Conservation (phyloP, 2,329 filamentous ascomycete species). For the Colletotrichum destructivum region DNA sequence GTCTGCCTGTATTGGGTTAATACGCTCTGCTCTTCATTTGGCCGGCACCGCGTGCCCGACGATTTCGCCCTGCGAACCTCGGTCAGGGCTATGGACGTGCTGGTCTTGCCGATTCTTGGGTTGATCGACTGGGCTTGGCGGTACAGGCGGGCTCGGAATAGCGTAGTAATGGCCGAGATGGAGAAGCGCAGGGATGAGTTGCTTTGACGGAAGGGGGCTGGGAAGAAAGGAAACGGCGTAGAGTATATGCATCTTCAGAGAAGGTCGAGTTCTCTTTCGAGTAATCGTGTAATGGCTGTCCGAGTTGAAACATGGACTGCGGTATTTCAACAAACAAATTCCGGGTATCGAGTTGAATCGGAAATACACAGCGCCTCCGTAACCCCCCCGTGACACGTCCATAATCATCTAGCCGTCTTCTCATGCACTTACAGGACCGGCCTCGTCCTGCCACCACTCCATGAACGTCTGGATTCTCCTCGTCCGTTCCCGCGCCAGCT, state of each 20-base stretch:
- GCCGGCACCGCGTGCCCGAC: conserved; percentile 27
- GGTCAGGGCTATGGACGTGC: conserved; percentile 28
- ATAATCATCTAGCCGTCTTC: background rate
- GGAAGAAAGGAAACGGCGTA: background rate
- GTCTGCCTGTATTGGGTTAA: conserved; percentile 34
- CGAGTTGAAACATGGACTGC: conserved; percentile 26
- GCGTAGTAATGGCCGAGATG: background rate
- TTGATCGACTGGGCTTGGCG: conserved; percentile 38
- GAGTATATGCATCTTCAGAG: background rate
- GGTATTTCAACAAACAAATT: background rate
- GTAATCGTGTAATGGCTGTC: conserved; percentile 8
- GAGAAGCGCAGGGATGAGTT: background rate
- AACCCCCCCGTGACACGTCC: background rate
- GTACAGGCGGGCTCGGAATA: conserved; percentile 25
- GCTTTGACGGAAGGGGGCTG: background rate
- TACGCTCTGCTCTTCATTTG: conserved; percentile 33
- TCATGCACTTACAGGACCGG: conserved; percentile 23
- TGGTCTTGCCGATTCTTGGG: conserved; percentile 33
- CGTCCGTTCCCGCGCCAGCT: conserved; percentile 68
- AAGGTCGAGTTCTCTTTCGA: conserved; percentile 1
- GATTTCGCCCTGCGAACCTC: conserved; percentile 37
- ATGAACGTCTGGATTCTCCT: conserved; percentile 67
- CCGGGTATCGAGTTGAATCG: conserved; percentile 42
- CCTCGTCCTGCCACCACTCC: conserved; percentile 73
- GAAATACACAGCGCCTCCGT: conserved; percentile 2